phyloP scores from a whole-genome alignment of 2,329 filamentous ascomycete genomes.

The Trichoderma polysporum region DNA sequence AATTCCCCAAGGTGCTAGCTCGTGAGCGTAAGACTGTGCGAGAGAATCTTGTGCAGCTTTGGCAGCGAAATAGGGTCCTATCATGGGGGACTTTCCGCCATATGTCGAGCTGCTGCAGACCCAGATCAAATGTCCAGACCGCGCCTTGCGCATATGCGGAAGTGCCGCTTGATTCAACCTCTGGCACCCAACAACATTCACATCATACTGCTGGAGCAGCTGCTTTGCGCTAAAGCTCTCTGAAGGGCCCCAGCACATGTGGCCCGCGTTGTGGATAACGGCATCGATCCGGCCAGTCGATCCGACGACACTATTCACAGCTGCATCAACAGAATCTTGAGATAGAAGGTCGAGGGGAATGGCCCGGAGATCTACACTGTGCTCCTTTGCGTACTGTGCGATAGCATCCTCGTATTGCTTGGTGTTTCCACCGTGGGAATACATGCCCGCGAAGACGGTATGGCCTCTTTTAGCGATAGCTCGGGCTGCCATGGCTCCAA shows the following conservation, averaged over 20 bases:
- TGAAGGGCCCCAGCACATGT: conserved; percentile 8
- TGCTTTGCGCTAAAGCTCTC: conserved; percentile 15
- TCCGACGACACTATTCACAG: neutral
- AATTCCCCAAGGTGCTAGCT: conserved; percentile 4
- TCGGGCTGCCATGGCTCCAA: conserved; percentile 9
- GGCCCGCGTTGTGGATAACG: conserved; percentile 9
- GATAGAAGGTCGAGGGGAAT: neutral
- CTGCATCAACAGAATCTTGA: neutral
- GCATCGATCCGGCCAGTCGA: conserved; percentile 12
- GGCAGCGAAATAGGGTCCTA: conserved; percentile 9
- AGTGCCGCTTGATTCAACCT: conserved; percentile 2
- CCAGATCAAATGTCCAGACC: conserved; percentile 9
- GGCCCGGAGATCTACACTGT: conserved; percentile 4
- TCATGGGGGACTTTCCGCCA: conserved; percentile 12
- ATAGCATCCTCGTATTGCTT: conserved; percentile 6
- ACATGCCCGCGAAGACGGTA: conserved; percentile 15
- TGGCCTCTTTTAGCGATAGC: conserved; percentile 11
- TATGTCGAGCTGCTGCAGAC: conserved; percentile 8
- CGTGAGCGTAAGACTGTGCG: conserved; percentile 1
- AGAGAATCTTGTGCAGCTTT: conserved; percentile 7
- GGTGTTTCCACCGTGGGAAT: neutral
- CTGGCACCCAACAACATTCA: conserved; percentile 10
- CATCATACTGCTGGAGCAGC: neutral
- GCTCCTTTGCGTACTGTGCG: neutral
- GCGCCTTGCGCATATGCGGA: conserved; percentile 3